Conservation (phyloP, 2,329 filamentous ascomycete species). For the Alternaria arborescens region DNA sequence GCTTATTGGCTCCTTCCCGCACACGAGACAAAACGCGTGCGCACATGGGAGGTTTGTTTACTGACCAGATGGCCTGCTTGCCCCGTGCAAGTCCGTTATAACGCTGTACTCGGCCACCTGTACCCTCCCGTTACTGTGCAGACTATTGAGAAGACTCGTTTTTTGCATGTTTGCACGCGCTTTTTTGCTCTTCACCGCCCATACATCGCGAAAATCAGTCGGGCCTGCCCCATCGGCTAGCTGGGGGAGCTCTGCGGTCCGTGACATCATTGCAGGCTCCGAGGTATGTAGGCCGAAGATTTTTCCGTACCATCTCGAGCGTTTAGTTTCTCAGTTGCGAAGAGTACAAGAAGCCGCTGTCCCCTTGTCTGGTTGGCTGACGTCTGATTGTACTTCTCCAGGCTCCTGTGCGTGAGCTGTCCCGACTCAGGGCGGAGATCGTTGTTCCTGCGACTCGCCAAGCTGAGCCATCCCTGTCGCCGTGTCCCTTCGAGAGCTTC, state of each 20-base stretch:
- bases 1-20: constrained; percentile 27
- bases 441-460: constrained; percentile 31
- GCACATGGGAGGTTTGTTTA: constrained; percentile 34
- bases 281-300: constrained; percentile 34
- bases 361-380: constrained; percentile 13
- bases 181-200: constrained; percentile 13
- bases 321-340: constrained; percentile 1
- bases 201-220: constrained; percentile 11
- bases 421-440: constrained; percentile 25
- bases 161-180: constrained; percentile 2
- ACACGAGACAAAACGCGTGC: constrained; percentile 36
- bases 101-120: background rate
- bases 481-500: constrained; percentile 36
- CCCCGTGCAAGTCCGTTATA: background rate
- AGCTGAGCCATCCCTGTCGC: constrained; percentile 22
- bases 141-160: background rate
- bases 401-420: constrained; percentile 10
- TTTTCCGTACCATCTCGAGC: constrained; percentile 13
- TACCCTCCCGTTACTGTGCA: background rate
- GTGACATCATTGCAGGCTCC: constrained; percentile 42
- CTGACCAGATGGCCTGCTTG: constrained; percentile 6
- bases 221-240: constrained; percentile 23
- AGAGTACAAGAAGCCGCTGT: constrained; percentile 9
- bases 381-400: constrained; percentile 8
- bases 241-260: constrained; percentile 29